Evolutionary conservation across 129 eudicot species (phyloP), one percentile per base, ranked within the genome.

Genomic region (Escallonia herrerae): DNA sequence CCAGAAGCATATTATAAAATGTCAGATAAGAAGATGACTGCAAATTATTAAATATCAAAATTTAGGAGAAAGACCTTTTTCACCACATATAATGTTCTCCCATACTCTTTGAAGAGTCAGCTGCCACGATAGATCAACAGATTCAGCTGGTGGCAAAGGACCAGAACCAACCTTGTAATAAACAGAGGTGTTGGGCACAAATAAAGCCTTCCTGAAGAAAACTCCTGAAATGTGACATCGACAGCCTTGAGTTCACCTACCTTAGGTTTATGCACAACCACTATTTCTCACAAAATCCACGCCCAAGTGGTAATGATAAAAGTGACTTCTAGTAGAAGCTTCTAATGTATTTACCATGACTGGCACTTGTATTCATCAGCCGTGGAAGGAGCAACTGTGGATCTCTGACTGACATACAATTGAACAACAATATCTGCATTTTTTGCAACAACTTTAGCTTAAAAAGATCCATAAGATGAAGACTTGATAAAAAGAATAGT

Each of bases 361-460:
- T 67, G 72, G 91, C 82, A 62, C 96, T 88, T 0, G 95, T 79
- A 68, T 78, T 83, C 75, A 83, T 64, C 57, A 91, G 76, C 59
- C 80, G 95, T 38, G 98, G 96, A 63, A 91, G 91, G 65, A 91
- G 98, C 76, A 93, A 76, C 62, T 81, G 91, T 58, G 98, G 98
- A 73, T 93, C 98, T 74, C 98, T 82, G 74, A 93, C 95, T 15
- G 98, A 79, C 98, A 93, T 93, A 70, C 98, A 93, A 67, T 93
- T 93, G 82, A 93, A 93, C 79, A 93, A 64, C 79, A 93, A 81
- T 66, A 93, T 81, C 98, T 93, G 95, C 85, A 85, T 49, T 45
- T 69, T 60, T 51, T 55, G 58, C 73, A 37, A 69, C 11, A 55
- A 54, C 52, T 15, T 53, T 13, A 53, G 14, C 65, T 49, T 63